phyloP scores from a whole-genome alignment of 352 stramenopile genomes.

The Nothophytophthora sp. region DNA sequence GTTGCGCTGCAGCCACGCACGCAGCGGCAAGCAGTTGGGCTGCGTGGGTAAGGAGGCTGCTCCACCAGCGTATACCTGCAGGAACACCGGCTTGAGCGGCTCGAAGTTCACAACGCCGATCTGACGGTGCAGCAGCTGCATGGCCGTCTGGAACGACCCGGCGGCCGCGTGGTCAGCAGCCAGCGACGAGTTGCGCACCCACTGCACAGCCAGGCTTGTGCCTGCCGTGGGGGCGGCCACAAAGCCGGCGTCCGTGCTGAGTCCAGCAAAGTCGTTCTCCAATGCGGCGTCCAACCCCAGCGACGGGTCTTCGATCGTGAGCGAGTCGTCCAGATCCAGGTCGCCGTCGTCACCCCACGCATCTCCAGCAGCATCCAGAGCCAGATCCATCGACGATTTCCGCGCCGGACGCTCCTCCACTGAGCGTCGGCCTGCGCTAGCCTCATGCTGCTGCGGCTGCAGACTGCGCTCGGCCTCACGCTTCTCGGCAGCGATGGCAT shows the following conservation, averaged over 20 bases:
- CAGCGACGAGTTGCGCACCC: conserved; percentile 97
- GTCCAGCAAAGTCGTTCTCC: conserved; percentile 53
- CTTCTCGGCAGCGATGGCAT: conserved; percentile 80
- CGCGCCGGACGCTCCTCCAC: conserved; percentile 50
- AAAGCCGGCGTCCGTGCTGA: conserved; percentile 66
- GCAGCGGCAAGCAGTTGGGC: conserved; percentile 72
- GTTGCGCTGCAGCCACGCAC: conserved; percentile 86
- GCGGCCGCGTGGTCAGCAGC: conserved; percentile 97
- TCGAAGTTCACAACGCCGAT: conserved; percentile 98
- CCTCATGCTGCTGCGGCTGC: conserved; percentile 49
- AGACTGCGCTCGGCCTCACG: conserved; percentile 72
- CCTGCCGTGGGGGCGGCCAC: conserved; percentile 91
- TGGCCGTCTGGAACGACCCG: conserved; percentile 95
- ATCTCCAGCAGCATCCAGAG: conserved; percentile 70
- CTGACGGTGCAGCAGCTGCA: conserved; percentile 98
- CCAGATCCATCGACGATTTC: conserved; percentile 75
- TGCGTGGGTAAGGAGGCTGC: conserved; percentile 85
- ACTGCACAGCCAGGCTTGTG: conserved; percentile 88
- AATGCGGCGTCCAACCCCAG: conserved; percentile 48
- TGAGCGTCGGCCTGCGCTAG: conserved; percentile 20
- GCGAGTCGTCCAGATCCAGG: conserved; percentile 81
- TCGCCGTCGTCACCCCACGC: conserved; percentile 87
- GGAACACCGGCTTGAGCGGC: conserved; percentile 92
- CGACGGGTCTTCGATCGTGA: conserved; percentile 51
- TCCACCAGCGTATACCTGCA: conserved; percentile 84